Conservation (phyloP, 805 yeast species). For the Metschnikowia peoriensis region DNA sequence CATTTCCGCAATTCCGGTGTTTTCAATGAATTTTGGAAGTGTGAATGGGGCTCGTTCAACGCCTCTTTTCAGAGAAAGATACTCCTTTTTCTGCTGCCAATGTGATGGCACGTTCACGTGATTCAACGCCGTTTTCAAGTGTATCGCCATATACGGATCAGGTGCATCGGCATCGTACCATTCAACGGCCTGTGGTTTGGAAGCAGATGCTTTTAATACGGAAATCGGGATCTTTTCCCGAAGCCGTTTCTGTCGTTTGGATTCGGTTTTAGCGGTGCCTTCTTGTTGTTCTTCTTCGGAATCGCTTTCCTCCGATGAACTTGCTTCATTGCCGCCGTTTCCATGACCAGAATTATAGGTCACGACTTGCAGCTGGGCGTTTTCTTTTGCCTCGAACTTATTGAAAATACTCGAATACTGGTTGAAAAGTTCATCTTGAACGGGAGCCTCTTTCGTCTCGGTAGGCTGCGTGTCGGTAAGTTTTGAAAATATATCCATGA, state of each 20-base stretch:
- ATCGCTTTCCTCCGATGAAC: constrained; percentile 9
- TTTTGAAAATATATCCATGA: constrained; percentile 2
- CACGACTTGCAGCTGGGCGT: constrained; percentile 1
- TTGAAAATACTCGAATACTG: constrained; percentile 25
- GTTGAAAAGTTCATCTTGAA: constrained; percentile 4
- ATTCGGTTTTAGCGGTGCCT: too few species aligned
- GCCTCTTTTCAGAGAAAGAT: constrained; percentile 63
- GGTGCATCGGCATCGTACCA: constrained; percentile 86
- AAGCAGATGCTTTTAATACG: constrained; percentile 57
- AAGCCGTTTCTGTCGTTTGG: constrained; percentile 53
- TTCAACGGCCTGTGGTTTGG: constrained; percentile 72
- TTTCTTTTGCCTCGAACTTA: constrained; percentile 9
- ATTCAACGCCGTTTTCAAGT: constrained; percentile 63
- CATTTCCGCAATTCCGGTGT: constrained; percentile 87
- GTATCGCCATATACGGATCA: constrained; percentile 67
- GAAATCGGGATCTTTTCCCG: constrained; percentile 63
- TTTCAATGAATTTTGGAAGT: constrained; percentile 72
- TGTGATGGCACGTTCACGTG: constrained; percentile 76
- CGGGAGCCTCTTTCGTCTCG: background rate
- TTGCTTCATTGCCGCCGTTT: background rate
- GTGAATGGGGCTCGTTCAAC: constrained; percentile 68
- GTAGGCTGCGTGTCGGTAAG: background rate
- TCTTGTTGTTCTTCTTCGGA: background rate
- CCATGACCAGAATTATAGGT: constrained; percentile 1
- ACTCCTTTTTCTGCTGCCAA: constrained; percentile 81